A percentile compares a stretch with the other conserved stretches of the same genome.
Evolutionary conservation across 352 stramenopile genomes (phyloP).

Genomic region (Elongisporangium undulatum): DNA sequence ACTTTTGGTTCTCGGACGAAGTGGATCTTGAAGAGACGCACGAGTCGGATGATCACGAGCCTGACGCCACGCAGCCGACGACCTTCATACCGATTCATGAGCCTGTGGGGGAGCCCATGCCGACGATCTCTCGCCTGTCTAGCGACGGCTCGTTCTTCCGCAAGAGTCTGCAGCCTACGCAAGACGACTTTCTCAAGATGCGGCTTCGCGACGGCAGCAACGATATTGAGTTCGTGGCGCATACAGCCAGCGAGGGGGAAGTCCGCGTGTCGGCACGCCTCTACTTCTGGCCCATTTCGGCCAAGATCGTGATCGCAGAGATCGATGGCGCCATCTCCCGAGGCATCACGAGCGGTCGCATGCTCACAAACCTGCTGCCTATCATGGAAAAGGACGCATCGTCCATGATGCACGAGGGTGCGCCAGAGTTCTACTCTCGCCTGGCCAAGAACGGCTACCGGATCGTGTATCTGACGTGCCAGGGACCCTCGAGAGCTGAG

Average conservation of each 20-base stretch:
- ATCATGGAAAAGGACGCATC: conserved; percentile 43
- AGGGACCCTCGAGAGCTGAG: conserved; percentile 49
- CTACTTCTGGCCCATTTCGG: conserved; percentile 65
- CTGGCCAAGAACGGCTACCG: conserved; percentile 66
- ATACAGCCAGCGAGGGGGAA: conserved; percentile 11
- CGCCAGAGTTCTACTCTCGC: conserved; percentile 71
- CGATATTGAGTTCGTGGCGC: conserved; percentile 63
- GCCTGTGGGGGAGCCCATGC: neutral
- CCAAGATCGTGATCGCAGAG: conserved; percentile 79
- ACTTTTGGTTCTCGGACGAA: neutral
- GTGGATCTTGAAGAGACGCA: neutral
- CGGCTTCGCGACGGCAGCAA: conserved; percentile 53
- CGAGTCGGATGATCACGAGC: neutral
- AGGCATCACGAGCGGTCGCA: conserved; percentile 20
- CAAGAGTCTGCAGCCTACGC: conserved; percentile 59
- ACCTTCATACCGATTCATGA: neutral
- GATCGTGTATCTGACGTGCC: conserved; percentile 79
- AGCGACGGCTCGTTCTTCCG: conserved; percentile 25
- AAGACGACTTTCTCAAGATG: conserved; percentile 61
- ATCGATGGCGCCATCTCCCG: conserved; percentile 77
- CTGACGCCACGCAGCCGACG: neutral
- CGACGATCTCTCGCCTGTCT: neutral
- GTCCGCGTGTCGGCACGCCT: conserved; percentile 51
- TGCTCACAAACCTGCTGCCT: conserved; percentile 20
- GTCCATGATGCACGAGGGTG: conserved; percentile 46